Conservation (phyloP, 2,329 filamentous ascomycete genomes). For the Keithomyces neogunnii region DNA sequence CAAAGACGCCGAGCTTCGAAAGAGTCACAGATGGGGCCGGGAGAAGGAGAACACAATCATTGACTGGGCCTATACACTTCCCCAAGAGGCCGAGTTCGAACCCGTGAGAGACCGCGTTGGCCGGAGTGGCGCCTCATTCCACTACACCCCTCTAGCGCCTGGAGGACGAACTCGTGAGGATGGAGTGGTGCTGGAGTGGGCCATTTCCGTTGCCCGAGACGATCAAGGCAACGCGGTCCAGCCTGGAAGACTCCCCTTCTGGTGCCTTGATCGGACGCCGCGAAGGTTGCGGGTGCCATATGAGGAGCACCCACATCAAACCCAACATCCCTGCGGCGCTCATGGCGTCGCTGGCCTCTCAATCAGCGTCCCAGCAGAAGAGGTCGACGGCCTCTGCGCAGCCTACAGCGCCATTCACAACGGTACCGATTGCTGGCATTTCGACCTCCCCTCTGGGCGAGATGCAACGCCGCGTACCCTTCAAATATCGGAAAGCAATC, state of each 20-base stretch:
- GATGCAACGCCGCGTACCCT: too few relatives aligned
- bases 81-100: slow-evolving; percentile 24
- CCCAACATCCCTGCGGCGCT: slow-evolving; percentile 41
- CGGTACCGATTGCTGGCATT: background rate
- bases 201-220: slow-evolving; percentile 37
- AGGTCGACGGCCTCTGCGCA: slow-evolving; percentile 10
- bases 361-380: slow-evolving; percentile 22
- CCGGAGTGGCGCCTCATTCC: slow-evolving; percentile 22
- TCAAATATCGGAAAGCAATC: too few relatives aligned
- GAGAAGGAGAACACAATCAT: slow-evolving; percentile 41
- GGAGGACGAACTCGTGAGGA: slow-evolving; percentile 49
- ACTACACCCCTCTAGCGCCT: slow-evolving; percentile 38
- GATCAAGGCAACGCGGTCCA: slow-evolving; percentile 16
- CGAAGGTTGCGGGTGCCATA: slow-evolving; percentile 47
- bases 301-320: slow-evolving; percentile 13
- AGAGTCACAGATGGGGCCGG: slow-evolving; percentile 50
- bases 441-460: too few relatives aligned
- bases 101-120: slow-evolving; percentile 28
- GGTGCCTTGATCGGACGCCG: slow-evolving; percentile 54
- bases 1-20: slow-evolving; percentile 27
- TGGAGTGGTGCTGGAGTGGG: slow-evolving; percentile 50
- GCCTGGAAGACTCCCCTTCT: slow-evolving; percentile 52
- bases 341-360: slow-evolving; percentile 39
- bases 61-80: slow-evolving; percentile 51
- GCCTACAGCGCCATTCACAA: slow-evolving; percentile 22